A percentile compares a stretch with the other conserved stretches of the same genome.
Conservation (phyloP, 768 basidiomycete genomes). For the Cystobasidium onofrii region DNA sequence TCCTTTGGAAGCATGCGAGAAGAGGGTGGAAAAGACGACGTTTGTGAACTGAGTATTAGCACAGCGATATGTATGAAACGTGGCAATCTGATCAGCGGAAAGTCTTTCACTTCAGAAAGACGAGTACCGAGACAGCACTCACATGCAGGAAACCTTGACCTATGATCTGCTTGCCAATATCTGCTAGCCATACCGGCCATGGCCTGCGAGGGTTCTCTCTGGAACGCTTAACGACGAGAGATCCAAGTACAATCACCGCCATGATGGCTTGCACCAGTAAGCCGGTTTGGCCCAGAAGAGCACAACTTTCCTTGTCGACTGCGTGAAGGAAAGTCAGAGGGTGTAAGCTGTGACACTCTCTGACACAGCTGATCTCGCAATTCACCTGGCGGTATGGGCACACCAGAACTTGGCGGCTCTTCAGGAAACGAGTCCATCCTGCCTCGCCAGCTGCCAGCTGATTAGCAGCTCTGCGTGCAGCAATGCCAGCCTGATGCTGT, state of each 20-base stretch:
- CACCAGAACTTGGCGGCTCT: not conserved
- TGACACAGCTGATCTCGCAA: not conserved
- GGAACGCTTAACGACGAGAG: conserved; percentile 78
- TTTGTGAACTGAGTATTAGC: not conserved
- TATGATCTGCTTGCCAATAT: conserved; percentile 52
- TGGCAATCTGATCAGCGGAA: not conserved
- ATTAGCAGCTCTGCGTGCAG: too few relatives aligned
- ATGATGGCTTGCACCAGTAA: conserved; percentile 70
- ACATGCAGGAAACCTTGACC: conserved; percentile 46
- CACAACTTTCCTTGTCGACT: conserved; percentile 50
- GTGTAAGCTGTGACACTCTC: not conserved
- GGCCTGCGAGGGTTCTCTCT: conserved; percentile 73
- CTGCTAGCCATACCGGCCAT: conserved; percentile 79
- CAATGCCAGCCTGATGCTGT: too few relatives aligned
- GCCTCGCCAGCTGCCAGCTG: not conserved
- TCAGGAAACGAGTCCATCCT: not conserved
- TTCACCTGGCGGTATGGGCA: conserved; percentile 1
- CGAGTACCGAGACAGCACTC: not conserved
- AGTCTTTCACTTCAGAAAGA: not conserved
- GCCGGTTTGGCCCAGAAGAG: conserved; percentile 52
- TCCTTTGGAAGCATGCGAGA: conserved; percentile 59
- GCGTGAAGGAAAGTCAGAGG: not conserved
- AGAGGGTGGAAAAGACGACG: conserved; percentile 49
- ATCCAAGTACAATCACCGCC: conserved; percentile 82
- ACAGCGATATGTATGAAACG: not conserved